These are phyloP conservation scores for Pythium pectinolyticum DNA, from an alignment of 352 stramenopile genomes.

Conservation along the genomic window DNA sequence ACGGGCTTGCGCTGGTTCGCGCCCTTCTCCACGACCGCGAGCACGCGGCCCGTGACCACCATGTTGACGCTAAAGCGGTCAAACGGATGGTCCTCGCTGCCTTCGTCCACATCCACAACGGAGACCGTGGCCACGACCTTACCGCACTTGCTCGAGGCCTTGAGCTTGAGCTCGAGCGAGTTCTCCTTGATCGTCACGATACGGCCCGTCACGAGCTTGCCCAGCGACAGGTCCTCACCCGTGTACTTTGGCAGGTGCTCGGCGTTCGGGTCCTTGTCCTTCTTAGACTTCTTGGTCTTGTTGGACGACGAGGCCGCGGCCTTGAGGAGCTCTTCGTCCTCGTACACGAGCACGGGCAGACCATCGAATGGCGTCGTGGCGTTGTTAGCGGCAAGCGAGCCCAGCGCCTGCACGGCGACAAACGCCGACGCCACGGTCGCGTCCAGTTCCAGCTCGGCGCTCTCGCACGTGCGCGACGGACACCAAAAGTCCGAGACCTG, in stretches of 20 bases:
- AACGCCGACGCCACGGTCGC: constrained; percentile 34
- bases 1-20: constrained; percentile 87
- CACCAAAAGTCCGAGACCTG: constrained; percentile 80
- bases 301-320: constrained; percentile 31
- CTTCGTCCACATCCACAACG: constrained; percentile 79
- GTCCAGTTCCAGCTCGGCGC: constrained; percentile 59
- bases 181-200: constrained; percentile 80
- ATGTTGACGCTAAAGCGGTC: constrained; percentile 78
- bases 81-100: constrained; percentile 67
- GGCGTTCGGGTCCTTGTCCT: constrained; percentile 25
- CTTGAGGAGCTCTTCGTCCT: constrained; percentile 52
- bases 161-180: constrained; percentile 82
- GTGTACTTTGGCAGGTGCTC: constrained; percentile 75
- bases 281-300: constrained; percentile 32
- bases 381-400: constrained; percentile 20
- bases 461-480: constrained; percentile 53
- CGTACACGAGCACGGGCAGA: constrained; percentile 58
- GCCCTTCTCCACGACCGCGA: constrained; percentile 71
- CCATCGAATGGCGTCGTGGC: constrained; percentile 75
- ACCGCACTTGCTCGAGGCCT: constrained; percentile 67
- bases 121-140: constrained; percentile 80
- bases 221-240: constrained; percentile 54
- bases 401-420: constrained; percentile 48
- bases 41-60: constrained; percentile 62
- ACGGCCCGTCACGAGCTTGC: constrained; percentile 65